Evolutionary conservation across 2,329 filamentous ascomycete genomes (phyloP).

Genomic region (Venturia aucupariae): DNA sequence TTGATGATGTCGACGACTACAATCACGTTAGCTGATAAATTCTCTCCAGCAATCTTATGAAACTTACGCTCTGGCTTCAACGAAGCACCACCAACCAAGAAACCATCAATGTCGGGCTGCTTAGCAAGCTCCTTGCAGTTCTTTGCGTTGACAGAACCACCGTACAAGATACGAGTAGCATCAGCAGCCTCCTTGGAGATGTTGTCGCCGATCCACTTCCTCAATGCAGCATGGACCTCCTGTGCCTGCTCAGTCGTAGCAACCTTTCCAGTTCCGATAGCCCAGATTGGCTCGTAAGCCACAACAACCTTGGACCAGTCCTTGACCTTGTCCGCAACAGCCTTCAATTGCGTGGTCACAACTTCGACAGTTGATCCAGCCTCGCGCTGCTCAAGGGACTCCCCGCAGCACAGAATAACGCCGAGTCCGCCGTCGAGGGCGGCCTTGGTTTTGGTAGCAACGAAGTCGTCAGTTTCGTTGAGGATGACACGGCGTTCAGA

Average conservation of each 20-base stretch:
- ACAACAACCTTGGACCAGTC: constrained; percentile 95
- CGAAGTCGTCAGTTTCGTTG: constrained; percentile 73
- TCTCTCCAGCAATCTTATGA: not conserved
- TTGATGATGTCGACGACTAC: constrained; percentile 62
- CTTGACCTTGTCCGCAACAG: constrained; percentile 65
- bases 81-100: constrained; percentile 91
- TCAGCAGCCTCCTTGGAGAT: constrained; percentile 72
- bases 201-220: constrained; percentile 68
- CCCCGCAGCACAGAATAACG: constrained; percentile 96
- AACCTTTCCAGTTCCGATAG: constrained; percentile 67
- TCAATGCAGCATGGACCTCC: constrained; percentile 62
- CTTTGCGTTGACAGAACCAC: constrained; percentile 94
- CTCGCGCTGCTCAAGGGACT: constrained; percentile 90
- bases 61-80: constrained; percentile 88
- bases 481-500: constrained; percentile 89
- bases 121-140: constrained; percentile 90
- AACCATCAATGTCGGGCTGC: constrained; percentile 93
- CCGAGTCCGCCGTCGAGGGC: constrained; percentile 77
- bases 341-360: constrained; percentile 75
- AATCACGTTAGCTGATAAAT: constrained; percentile 12
- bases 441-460: constrained; percentile 90
- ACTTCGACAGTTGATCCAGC: constrained; percentile 74
- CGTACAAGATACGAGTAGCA: constrained; percentile 89
- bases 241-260: constrained; percentile 34
- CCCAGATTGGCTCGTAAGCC: constrained; percentile 98